A percentile compares a stretch with the other conserved stretches of the same genome.
These are phyloP conservation scores for Calonectria ilicicola DNA, from an alignment of 2,329 filamentous ascomycete genomes.

Conservation along the genomic window DNA sequence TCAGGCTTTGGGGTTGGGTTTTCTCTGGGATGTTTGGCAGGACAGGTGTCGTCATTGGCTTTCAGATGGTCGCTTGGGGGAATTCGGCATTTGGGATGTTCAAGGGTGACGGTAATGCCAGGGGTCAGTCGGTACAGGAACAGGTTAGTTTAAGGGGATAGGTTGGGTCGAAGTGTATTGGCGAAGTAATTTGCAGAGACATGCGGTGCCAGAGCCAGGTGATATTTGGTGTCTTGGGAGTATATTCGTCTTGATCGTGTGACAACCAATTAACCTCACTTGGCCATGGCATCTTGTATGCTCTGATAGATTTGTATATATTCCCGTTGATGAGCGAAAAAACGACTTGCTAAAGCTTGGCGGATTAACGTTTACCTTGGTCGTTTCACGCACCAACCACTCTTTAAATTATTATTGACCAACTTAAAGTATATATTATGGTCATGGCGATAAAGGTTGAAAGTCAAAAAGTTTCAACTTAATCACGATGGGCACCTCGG, in stretches of 20 bases:
- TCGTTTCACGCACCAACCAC: background rate
- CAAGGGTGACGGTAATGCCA: slow-evolving; percentile 11
- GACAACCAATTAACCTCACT: background rate
- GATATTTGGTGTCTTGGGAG: background rate
- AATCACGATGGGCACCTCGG: background rate
- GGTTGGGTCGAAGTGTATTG: slow-evolving; percentile 3
- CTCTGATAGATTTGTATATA: background rate
- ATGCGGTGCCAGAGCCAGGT: background rate
- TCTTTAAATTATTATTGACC: background rate
- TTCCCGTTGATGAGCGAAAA: background rate
- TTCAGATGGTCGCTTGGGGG: slow-evolving; percentile 22
- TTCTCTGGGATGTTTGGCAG: slow-evolving; percentile 33
- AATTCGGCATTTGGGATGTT: slow-evolving; percentile 11
- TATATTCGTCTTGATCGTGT: background rate
- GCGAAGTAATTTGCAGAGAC: slow-evolving; percentile 16
- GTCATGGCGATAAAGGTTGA: background rate
- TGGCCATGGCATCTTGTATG: background rate
- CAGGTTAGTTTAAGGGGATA: background rate
- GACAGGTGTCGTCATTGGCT: slow-evolving; percentile 37
- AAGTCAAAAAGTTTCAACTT: background rate
- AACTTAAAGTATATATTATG: background rate
- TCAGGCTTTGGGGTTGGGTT: slow-evolving; percentile 33
- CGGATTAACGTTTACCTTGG: background rate
- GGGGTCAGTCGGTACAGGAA: background rate
- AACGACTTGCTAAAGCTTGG: background rate